These are phyloP conservation scores for peach (Prunus persica) DNA, from an alignment of 306 rosid genomes.

Conservation along the genomic window DNA sequence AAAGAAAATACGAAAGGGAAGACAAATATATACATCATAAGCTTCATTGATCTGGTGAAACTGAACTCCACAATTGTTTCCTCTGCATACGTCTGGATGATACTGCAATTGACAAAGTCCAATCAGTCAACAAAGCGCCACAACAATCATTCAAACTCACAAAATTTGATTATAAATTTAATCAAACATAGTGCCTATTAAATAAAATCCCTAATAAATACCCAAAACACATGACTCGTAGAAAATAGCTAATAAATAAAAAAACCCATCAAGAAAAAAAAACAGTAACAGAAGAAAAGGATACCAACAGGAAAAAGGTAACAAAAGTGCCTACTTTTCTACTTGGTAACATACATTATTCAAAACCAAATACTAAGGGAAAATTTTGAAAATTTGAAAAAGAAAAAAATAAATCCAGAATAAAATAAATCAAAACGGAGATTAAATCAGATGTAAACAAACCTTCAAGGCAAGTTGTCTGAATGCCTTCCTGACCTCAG, in stretches of 20 bases:
- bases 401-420: not conserved
- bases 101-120: slow-evolving; percentile 41
- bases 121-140: not conserved
- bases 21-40: slow-evolving; percentile 55
- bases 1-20: not conserved
- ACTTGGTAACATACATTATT: not conserved
- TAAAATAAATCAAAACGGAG: not conserved
- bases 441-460: not conserved
- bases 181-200: too few relatives aligned
- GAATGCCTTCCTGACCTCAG: slow-evolving; percentile 85
- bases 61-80: slow-evolving; percentile 69
- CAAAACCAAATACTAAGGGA: not conserved
- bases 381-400: not conserved
- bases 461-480: slow-evolving; percentile 90
- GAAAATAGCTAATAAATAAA: too few relatives aligned
- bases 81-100: slow-evolving; percentile 92
- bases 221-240: not conserved
- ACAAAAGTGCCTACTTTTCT: not conserved
- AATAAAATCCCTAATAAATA: not conserved
- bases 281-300: not conserved
- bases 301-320: not conserved
- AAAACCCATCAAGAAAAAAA: too few relatives aligned
- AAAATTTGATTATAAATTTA: too few relatives aligned
- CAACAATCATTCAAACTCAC: not conserved
- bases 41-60: slow-evolving; percentile 87